Evolutionary conservation across 345 rosid genomes (phyloP).

Genomic region (Isatis tinctoria): DNA sequence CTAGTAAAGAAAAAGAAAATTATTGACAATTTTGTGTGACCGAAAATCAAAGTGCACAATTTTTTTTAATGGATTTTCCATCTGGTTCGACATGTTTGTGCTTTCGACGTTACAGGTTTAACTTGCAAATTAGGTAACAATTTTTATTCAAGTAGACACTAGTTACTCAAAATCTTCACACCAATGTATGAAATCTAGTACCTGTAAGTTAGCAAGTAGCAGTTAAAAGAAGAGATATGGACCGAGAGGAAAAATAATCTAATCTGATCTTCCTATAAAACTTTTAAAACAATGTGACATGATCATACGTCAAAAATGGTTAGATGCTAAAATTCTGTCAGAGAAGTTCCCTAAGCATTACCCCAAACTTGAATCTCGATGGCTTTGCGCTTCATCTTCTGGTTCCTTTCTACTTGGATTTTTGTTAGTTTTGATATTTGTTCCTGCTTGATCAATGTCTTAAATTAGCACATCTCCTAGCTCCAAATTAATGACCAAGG

Average conservation of each 20-base stretch:
- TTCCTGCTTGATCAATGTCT: slow-evolving; percentile 1
- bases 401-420: background rate
- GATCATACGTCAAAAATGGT: background rate
- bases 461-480: background rate
- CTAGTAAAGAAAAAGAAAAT: no score
- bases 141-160: background rate
- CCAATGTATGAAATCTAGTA: background rate
- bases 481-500: background rate
- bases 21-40: no score
- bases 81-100: no score
- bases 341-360: background rate
- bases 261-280: background rate
- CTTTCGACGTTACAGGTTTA: no score
- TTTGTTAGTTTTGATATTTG: slow-evolving; percentile 2
- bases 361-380: slow-evolving; percentile 10
- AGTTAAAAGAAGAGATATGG: background rate
- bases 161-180: background rate
- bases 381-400: slow-evolving; percentile 15
- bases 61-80: no score
- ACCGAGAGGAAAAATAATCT: background rate
- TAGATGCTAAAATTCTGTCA: background rate
- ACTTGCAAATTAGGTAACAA: background rate
- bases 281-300: background rate
- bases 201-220: background rate
- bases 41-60: no score